These are phyloP conservation scores for Kodamaea plutei DNA, from an alignment of 1,139 yeast genomes.

Conservation along the genomic window DNA sequence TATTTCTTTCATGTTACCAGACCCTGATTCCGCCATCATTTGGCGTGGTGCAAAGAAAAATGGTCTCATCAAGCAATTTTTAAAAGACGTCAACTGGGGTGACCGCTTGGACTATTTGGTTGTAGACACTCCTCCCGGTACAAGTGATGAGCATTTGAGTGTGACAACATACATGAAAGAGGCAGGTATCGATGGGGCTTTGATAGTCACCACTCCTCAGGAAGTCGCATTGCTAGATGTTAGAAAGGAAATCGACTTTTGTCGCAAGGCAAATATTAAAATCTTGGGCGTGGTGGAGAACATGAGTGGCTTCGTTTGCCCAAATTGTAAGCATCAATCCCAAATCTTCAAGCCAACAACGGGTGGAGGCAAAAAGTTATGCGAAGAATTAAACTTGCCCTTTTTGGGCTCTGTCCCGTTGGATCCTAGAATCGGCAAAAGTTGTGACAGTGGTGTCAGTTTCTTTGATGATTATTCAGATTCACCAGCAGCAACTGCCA, in stretches of 20 bases:
- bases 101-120: slow-evolving; percentile 75
- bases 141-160: slow-evolving; percentile 93
- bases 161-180: slow-evolving; percentile 86
- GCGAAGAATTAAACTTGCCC: slow-evolving; percentile 70
- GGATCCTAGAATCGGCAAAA: slow-evolving; percentile 88
- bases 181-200: slow-evolving; percentile 91
- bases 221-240: slow-evolving; percentile 95
- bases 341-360: slow-evolving; percentile 92
- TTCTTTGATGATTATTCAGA: slow-evolving; percentile 83
- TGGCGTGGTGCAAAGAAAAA: slow-evolving; percentile 98
- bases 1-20: slow-evolving; percentile 92
- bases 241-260: slow-evolving; percentile 91
- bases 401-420: slow-evolving; percentile 91
- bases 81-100: slow-evolving; percentile 97
- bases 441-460: slow-evolving; percentile 87
- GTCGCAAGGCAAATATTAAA: slow-evolving; percentile 82
- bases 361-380: slow-evolving; percentile 88
- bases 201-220: slow-evolving; percentile 95
- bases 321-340: slow-evolving; percentile 85
- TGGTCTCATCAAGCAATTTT: slow-evolving; percentile 86
- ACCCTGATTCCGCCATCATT: slow-evolving; percentile 87
- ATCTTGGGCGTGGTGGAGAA: slow-evolving; percentile 91
- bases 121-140: slow-evolving; percentile 98
- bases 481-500: slow-evolving; percentile 89
- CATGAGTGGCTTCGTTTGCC: slow-evolving; percentile 98